Evolutionary conservation across 2,329 filamentous ascomycete species (phyloP).

Genomic region (Aspergillus tubingensis): DNA sequence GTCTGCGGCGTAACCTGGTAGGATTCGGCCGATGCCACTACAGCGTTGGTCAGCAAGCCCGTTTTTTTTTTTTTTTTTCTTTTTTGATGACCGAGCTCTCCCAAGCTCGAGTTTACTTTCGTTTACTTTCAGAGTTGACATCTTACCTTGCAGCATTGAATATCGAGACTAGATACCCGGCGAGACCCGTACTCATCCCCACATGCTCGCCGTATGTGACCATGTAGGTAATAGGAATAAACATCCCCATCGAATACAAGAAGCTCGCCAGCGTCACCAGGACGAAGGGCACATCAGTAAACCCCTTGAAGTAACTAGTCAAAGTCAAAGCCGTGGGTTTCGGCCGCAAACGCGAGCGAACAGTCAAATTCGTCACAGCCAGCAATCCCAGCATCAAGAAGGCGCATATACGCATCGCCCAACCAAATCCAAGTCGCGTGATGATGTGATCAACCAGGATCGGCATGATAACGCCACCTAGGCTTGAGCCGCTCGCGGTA

Average conservation of each 20-base stretch:
- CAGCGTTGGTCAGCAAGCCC: no score
- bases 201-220: neutral
- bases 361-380: slow-evolving; percentile 52
- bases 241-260: slow-evolving; percentile 20
- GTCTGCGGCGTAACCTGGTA: neutral
- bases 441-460: slow-evolving; percentile 60
- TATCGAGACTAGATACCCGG: neutral
- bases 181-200: neutral
- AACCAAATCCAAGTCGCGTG: slow-evolving; percentile 51
- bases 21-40: neutral
- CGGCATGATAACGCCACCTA: slow-evolving; percentile 60
- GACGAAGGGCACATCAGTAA: slow-evolving; percentile 1
- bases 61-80: no score
- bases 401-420: slow-evolving; percentile 54
- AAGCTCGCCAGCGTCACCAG: slow-evolving; percentile 6
- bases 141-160: slow-evolving; percentile 2
- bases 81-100: no score
- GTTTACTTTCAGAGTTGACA: no score
- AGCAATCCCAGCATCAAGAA: slow-evolving; percentile 61
- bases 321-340: neutral
- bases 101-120: no score
- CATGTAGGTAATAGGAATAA: slow-evolving; percentile 17
- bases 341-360: slow-evolving; percentile 42
- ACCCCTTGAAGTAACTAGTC: no score
- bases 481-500: slow-evolving; percentile 53